Evolutionary conservation across 768 basidiomycete genomes (phyloP).

Genomic region (Panellus pusillus): DNA sequence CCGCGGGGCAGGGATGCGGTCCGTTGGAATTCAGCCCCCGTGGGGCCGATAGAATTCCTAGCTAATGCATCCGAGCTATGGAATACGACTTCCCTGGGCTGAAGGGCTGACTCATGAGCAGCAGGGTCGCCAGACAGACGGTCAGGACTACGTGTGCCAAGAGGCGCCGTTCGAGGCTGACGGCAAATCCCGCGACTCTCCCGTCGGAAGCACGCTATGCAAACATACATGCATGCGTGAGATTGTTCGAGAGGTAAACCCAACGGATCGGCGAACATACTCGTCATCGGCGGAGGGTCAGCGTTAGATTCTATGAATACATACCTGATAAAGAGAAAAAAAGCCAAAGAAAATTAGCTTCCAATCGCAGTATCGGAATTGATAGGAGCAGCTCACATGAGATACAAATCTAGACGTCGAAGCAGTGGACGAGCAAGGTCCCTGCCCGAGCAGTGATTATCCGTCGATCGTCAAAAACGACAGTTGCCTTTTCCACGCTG

Average conservation of each 20-base stretch:
- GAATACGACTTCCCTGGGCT: not conserved
- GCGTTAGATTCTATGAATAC: not conserved
- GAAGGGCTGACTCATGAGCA: too few species aligned
- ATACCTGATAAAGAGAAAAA: not conserved
- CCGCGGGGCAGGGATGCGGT: slow-evolving; percentile 14
- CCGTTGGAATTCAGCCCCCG: slow-evolving; percentile 1
- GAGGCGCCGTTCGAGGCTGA: too few species aligned
- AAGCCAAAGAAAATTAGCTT: too few species aligned
- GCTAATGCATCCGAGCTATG: not conserved
- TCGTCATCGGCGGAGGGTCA: too few species aligned
- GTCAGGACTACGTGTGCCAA: too few species aligned
- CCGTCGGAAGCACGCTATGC: too few species aligned
- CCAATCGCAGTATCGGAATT: too few species aligned
- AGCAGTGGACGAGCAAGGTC: slow-evolving; percentile 15
- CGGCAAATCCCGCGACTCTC: too few species aligned
- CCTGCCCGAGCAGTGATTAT: slow-evolving; percentile 54
- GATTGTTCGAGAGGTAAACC: too few species aligned
- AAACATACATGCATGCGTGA: too few species aligned
- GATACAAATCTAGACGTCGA: slow-evolving; percentile 13
- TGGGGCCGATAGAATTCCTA: not conserved
- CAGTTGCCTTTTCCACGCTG: slow-evolving; percentile 38
- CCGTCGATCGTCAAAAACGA: slow-evolving; percentile 74
- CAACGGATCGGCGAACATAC: too few species aligned
- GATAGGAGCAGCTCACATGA: not conserved
- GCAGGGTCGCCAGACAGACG: too few species aligned